Evolutionary conservation across 352 stramenopile genomes (phyloP).

Genomic region (Elongisporangium prolatum): DNA sequence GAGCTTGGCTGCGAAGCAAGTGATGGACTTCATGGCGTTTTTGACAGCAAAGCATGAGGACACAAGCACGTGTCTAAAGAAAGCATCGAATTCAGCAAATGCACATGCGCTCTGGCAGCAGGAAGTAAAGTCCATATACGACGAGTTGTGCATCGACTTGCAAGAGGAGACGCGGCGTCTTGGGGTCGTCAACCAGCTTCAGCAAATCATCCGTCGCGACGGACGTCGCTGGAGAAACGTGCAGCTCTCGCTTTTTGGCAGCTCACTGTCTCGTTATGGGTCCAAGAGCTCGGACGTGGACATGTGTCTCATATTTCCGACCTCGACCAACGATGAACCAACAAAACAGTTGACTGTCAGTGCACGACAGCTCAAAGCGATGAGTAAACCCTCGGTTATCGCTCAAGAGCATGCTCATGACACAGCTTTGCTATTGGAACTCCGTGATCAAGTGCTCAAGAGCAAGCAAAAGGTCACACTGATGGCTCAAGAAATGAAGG

Average conservation of each 20-base stretch:
- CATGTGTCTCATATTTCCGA: slow-evolving; percentile 46
- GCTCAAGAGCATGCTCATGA: slow-evolving; percentile 10
- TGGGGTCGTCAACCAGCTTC: slow-evolving; percentile 33
- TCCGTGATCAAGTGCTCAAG: slow-evolving; percentile 37
- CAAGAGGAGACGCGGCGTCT: slow-evolving; percentile 39
- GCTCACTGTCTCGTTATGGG: slow-evolving; percentile 71
- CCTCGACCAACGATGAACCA: background rate
- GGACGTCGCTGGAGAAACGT: slow-evolving; percentile 44
- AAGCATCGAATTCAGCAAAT: slow-evolving; percentile 6
- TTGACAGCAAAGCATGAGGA: slow-evolving; percentile 13
- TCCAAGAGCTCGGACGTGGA: slow-evolving; percentile 72
- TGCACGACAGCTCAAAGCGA: slow-evolving; percentile 28
- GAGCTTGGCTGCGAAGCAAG: slow-evolving; percentile 29
- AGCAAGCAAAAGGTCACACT: slow-evolving; percentile 42
- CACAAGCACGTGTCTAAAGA: background rate
- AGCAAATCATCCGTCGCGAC: slow-evolving; percentile 33
- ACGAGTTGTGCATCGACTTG: slow-evolving; percentile 34
- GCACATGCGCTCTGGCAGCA: slow-evolving; percentile 14
- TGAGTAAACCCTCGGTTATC: slow-evolving; percentile 9
- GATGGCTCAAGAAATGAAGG: slow-evolving; percentile 18
- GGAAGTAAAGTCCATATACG: slow-evolving; percentile 38
- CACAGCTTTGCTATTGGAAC: slow-evolving; percentile 29
- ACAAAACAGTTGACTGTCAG: slow-evolving; percentile 16
- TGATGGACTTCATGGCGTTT: slow-evolving; percentile 50
- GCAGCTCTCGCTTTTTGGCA: slow-evolving; percentile 64